Evolutionary conservation across 2,329 filamentous ascomycete species (phyloP).

Genomic region (Botrytis fabae): DNA sequence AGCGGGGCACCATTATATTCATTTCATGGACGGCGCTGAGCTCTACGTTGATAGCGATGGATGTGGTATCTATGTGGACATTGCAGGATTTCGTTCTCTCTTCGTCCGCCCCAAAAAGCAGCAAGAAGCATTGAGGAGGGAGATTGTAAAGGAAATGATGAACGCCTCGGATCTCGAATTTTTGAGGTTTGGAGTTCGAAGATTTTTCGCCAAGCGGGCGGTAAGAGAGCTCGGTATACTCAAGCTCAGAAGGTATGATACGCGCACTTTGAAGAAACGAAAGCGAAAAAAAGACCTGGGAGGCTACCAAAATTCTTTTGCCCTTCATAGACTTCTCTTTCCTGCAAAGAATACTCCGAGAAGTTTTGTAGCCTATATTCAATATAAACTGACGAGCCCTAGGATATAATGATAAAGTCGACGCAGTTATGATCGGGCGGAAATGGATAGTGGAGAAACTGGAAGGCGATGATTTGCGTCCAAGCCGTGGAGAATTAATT

Average conservation of each 20-base stretch:
- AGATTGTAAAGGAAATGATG: not conserved
- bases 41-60: not conserved
- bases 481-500: not conserved
- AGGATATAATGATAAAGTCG: not conserved
- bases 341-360: not conserved
- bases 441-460: not conserved
- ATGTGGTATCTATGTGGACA: not conserved
- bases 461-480: not conserved
- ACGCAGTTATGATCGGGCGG: not conserved
- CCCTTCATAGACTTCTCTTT: not conserved
- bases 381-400: not conserved
- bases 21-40: not conserved
- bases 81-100: not conserved
- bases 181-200: not conserved
- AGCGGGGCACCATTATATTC: not conserved
- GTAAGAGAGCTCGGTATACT: not conserved
- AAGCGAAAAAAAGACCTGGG: not conserved
- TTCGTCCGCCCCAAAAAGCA: not conserved
- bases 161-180: not conserved
- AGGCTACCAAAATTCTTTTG: not conserved
- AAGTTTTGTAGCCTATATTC: not conserved
- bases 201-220: not conserved
- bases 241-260: not conserved
- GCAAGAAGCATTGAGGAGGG: not conserved
- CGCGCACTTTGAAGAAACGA: not conserved